Conservation (phyloP, 805 yeast genomes). For the Myxozyma geophila region DNA sequence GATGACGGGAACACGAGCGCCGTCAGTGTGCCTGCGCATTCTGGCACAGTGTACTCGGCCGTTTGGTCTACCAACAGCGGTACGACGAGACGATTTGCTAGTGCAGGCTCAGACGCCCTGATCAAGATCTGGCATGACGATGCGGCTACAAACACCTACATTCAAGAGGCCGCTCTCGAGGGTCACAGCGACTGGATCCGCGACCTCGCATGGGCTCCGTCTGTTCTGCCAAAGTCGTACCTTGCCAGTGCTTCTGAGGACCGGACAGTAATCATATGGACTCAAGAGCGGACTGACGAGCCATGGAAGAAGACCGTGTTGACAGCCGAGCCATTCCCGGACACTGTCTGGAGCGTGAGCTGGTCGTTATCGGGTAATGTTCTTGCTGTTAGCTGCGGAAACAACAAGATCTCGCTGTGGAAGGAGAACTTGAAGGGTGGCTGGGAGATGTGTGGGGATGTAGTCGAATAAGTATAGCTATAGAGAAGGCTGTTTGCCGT, state of each 20-base stretch:
- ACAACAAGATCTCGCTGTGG: constrained; percentile 94
- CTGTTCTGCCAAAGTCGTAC: constrained; percentile 80
- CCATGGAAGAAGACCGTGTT: constrained; percentile 82
- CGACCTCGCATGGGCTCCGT: constrained; percentile 98
- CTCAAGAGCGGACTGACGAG: constrained; percentile 64
- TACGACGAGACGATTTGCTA: constrained; percentile 69
- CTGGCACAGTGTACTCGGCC: constrained; percentile 91
- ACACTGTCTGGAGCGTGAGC: constrained; percentile 96
- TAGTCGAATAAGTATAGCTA: constrained; percentile 63
- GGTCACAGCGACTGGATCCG: constrained; percentile 99
- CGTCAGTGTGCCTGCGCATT: constrained; percentile 74
- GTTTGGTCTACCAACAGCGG: constrained; percentile 71
- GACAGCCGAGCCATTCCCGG: constrained; percentile 84
- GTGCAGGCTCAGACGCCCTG: constrained; percentile 94
- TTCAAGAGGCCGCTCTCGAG: constrained; percentile 73
- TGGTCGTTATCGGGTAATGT: constrained; percentile 97
- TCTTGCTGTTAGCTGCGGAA: constrained; percentile 94
- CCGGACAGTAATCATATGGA: constrained; percentile 92
- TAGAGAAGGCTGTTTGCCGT: background rate
- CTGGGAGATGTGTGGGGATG: constrained; percentile 98
- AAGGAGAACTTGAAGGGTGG: constrained; percentile 89
- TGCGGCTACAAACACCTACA: constrained; percentile 58
- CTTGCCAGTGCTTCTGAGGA: constrained; percentile 98
- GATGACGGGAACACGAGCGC: constrained; percentile 74
- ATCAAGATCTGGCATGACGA: constrained; percentile 84